Percentiles rank a stretch among this genome's conserved stretches.
Conservation (phyloP, 257 asterid genomes). For the Forsythia viridissima region DNA sequence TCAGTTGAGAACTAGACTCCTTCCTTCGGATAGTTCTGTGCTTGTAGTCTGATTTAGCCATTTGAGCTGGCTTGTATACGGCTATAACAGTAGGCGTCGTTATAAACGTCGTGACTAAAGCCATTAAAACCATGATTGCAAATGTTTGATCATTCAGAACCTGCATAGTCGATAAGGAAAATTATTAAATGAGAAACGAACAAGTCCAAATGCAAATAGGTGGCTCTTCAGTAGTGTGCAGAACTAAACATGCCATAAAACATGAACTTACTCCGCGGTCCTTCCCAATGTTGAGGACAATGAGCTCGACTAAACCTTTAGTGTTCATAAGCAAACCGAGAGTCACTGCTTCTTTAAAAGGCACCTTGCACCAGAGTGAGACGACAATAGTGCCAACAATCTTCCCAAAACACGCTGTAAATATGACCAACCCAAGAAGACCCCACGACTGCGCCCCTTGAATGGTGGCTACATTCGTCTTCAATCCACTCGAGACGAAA, state of each 20-base stretch:
- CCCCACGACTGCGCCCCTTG: conserved; percentile 63
- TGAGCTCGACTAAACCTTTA: conserved; percentile 51
- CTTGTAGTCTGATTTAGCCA: conserved; percentile 40
- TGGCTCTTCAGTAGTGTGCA: background rate
- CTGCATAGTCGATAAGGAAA: conserved; percentile 25
- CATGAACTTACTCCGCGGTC: conserved; percentile 39
- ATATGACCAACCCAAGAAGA: conserved; percentile 46
- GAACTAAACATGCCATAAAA: background rate
- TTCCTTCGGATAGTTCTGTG: conserved; percentile 44
- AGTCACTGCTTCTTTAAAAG: conserved; percentile 45
- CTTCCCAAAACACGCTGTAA: conserved; percentile 49
- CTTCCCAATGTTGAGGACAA: conserved; percentile 53
- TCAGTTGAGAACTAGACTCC: conserved; percentile 26
- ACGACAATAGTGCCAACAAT: conserved; percentile 43
- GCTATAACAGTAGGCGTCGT: conserved; percentile 51
- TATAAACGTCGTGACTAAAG: conserved; percentile 47
- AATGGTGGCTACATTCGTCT: conserved; percentile 45
- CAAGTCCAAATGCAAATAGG: background rate
- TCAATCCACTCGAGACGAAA: conserved; percentile 50
- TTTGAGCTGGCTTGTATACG: conserved; percentile 48
- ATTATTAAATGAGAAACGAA: background rate
- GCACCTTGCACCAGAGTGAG: conserved; percentile 38
- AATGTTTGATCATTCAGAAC: conserved; percentile 58
- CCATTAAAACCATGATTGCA: conserved; percentile 55
- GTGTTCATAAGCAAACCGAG: conserved; percentile 63